Base-by-base conservation (phyloP, 345 rosid species). In the Moricandia moricandioides region DNA sequence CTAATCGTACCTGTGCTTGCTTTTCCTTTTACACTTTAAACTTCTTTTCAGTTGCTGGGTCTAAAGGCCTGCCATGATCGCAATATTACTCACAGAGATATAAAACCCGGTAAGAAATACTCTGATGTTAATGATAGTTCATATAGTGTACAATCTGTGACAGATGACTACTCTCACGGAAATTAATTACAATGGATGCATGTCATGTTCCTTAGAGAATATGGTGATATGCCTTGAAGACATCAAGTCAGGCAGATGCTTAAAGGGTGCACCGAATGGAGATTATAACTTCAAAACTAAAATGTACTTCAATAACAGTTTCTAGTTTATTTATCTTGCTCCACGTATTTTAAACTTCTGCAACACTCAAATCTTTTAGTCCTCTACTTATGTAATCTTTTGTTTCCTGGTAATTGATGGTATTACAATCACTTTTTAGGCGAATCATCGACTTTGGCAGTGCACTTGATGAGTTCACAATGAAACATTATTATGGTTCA, bases 361-460 rank as follows among this genome's bases (percentile, higher is more conserved):
- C 62, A 21, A 49, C 33, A 57, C 8, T 58, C 1, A 14, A 57
- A 29, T 34, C 24, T 65, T 47, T 70, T 58, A 51, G 72, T 34
- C 56, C 54, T 57, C 40, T 24, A 34, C 69, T 11, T 71, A 17
- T 16, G 29, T 18, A 14, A 9, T 51, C 47, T 72, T 18, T 54
- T 59, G 66, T 49, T 60, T 72, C 64, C 1, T 63, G 37, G 16
- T 27, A 59, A 49, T 40, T 79, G 58, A 40, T 56, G 76, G 43
- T 45, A 71, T 66, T 74, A 63, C 77, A 26, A 37, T 47, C 61
- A 31, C 62, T 72, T 70, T 55, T 61, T 77, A 93, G 98, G 94
- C 94, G 96, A 67, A 81, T 93, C 80, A 93, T 93, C 75, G 98
- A 93, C 84, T 93, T 93, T 82, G 98, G 98, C 64, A 91, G 97